Percentiles rank a stretch among this genome's conserved stretches.
Conservation (phyloP, 164 flowering plant genomes). For the Vitis amurensis region DNA sequence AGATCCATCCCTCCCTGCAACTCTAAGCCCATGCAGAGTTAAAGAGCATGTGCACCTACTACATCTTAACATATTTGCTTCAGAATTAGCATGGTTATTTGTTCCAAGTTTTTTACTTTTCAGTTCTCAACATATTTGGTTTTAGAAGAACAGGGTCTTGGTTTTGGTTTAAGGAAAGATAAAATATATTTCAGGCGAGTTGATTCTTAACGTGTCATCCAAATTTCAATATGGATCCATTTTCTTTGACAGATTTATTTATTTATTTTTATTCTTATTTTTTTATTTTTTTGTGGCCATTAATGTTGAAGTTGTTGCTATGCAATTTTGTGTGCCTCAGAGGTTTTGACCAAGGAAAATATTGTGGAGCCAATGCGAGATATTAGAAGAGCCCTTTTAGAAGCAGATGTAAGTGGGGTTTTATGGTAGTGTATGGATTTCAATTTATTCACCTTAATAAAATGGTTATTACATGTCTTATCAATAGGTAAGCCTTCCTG, state of each 20-base stretch:
- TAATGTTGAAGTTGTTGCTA: background rate
- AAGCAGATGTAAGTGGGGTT: constrained; percentile 81
- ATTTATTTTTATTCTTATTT: background rate
- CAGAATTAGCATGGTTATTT: too few relatives aligned
- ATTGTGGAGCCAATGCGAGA: constrained; percentile 97
- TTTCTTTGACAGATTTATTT: background rate
- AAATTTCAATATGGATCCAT: too few relatives aligned
- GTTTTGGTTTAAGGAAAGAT: too few relatives aligned
- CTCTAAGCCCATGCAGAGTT: too few relatives aligned
- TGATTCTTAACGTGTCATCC: too few relatives aligned
- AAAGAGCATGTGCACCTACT: too few relatives aligned
- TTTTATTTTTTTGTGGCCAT: background rate
- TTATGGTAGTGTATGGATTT: background rate
- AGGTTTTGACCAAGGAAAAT: constrained; percentile 92
- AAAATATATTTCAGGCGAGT: too few relatives aligned
- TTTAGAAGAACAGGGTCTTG: too few relatives aligned
- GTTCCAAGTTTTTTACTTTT: too few relatives aligned
- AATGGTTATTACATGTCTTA: background rate
- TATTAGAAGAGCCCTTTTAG: constrained; percentile 92
- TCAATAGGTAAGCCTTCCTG: constrained; percentile 92
- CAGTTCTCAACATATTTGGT: too few relatives aligned
- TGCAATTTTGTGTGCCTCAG: constrained; percentile 36
- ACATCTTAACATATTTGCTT: too few relatives aligned
- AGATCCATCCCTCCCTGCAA: too few relatives aligned
- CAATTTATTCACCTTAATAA: background rate